These are phyloP conservation scores for Penicillium sp. DNA, from an alignment of 2,329 filamentous ascomycete genomes.

Conservation along the genomic window DNA sequence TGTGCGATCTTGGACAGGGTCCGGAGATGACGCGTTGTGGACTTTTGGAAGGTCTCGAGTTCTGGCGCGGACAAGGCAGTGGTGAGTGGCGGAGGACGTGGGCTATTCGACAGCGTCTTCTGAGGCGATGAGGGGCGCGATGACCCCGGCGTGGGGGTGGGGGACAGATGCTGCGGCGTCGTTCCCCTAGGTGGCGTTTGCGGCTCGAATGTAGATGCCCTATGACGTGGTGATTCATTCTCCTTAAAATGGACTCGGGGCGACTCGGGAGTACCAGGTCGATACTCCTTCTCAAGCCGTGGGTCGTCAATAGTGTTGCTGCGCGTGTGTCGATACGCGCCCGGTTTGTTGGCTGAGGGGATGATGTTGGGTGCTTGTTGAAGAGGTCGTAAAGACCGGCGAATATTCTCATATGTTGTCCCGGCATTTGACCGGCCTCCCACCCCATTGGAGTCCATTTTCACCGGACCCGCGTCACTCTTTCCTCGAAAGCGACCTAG, in stretches of 20 bases:
- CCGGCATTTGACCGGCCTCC: slow-evolving; percentile 50
- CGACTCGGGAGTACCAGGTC: slow-evolving; percentile 36
- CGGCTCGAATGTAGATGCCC: slow-evolving; percentile 19
- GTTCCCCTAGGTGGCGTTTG: slow-evolving; percentile 25
- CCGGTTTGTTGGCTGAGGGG: slow-evolving; percentile 38
- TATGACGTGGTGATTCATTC: slow-evolving; percentile 29
- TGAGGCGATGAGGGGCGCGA: slow-evolving; percentile 33
- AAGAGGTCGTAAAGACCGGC: slow-evolving; percentile 75
- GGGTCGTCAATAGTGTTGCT: slow-evolving; percentile 66
- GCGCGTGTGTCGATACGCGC: slow-evolving; percentile 48
- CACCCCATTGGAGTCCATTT: slow-evolving; percentile 22
- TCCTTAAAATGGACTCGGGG: slow-evolving; percentile 32
- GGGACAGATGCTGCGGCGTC: slow-evolving; percentile 28
- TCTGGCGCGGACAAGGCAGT: slow-evolving; percentile 67
- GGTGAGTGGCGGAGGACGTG: slow-evolving; percentile 34
- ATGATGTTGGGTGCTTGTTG: slow-evolving; percentile 63
- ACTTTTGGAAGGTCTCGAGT: slow-evolving; percentile 78
- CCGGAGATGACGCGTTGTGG: slow-evolving; percentile 84
- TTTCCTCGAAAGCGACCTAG: slow-evolving; percentile 70
- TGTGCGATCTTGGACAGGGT: slow-evolving; percentile 83
- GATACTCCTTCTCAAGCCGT: slow-evolving; percentile 37
- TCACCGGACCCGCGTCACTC: slow-evolving; percentile 64
- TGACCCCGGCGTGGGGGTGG: slow-evolving; percentile 27
- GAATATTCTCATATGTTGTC: slow-evolving; percentile 69
- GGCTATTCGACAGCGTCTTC: slow-evolving; percentile 31